Percentiles rank a stretch among this genome's conserved stretches.
Evolutionary conservation across 2,329 filamentous ascomycete species (phyloP).

Genomic region (Alternaria burnsii): DNA sequence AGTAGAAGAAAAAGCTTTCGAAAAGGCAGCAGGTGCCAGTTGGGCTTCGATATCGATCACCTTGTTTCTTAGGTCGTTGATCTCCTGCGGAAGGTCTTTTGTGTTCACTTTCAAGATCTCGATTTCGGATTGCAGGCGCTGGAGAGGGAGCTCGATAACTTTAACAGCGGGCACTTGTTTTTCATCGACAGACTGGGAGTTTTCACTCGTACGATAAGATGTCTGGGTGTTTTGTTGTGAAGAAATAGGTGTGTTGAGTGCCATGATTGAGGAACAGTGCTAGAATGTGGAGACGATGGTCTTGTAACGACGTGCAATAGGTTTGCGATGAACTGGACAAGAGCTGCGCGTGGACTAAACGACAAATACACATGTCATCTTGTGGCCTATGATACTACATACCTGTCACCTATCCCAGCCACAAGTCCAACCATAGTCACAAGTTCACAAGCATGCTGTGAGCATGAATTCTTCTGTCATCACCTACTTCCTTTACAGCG

Average conservation of each 20-base stretch:
- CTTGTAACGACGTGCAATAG: background rate
- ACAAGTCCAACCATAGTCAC: background rate
- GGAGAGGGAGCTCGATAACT: background rate
- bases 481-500: background rate
- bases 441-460: background rate
- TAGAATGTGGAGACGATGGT: background rate
- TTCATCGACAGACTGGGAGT: background rate
- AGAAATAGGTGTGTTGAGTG: no score
- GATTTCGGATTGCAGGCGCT: background rate
- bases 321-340: background rate
- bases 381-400: background rate
- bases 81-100: background rate
- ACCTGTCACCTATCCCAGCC: background rate
- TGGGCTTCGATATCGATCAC: background rate
- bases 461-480: background rate
- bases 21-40: background rate
- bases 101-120: background rate
- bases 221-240: background rate
- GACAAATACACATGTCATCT: background rate
- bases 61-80: background rate
- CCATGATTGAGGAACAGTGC: background rate
- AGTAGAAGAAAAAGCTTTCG: background rate
- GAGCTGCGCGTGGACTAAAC: background rate
- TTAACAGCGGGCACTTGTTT: background rate
- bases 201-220: background rate